Conservation (phyloP, 345 rosid species). For the Orychophragmus violaceus region DNA sequence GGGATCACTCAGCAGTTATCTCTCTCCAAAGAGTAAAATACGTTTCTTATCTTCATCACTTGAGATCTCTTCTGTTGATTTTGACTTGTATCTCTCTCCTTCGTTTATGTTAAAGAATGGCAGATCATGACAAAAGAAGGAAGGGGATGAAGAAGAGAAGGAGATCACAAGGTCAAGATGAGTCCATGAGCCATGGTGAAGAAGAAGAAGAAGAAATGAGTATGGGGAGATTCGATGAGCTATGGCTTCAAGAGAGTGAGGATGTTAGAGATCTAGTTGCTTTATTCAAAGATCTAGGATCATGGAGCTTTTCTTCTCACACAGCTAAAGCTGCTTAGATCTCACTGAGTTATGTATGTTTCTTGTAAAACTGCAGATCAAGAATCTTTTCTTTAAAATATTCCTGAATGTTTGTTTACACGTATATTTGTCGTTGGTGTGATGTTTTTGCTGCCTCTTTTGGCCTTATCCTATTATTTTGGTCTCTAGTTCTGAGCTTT, state of each 20-base stretch:
- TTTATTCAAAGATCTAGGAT: slow-evolving; percentile 37
- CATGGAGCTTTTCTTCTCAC: slow-evolving; percentile 23
- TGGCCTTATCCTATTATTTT: slow-evolving; percentile 5
- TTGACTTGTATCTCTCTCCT: background rate
- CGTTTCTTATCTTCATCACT: background rate
- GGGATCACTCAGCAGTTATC: slow-evolving; percentile 30
- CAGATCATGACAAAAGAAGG: slow-evolving; percentile 54
- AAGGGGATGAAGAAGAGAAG: slow-evolving; percentile 39
- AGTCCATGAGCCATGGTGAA: slow-evolving; percentile 10
- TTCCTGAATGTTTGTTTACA: background rate
- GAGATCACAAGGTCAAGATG: slow-evolving; percentile 27
- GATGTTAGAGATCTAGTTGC: slow-evolving; percentile 35
- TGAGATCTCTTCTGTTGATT: background rate
- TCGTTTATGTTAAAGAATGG: slow-evolving; percentile 33
- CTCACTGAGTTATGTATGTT: background rate
- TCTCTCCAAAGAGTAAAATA: slow-evolving; percentile 40
- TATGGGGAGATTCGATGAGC: slow-evolving; percentile 14
- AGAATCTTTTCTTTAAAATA: background rate
- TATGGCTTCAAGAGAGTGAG: slow-evolving; percentile 14
- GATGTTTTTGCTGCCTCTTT: slow-evolving; percentile 16
- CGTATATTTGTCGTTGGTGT: slow-evolving; percentile 18
- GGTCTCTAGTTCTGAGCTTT: background rate
- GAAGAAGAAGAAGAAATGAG: slow-evolving; percentile 25
- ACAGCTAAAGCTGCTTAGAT: slow-evolving; percentile 44
- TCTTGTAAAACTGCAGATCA: slow-evolving; percentile 18